Base-by-base conservation (phyloP, 768 basidiomycete genomes). In the Kwoniella pini region DNA sequence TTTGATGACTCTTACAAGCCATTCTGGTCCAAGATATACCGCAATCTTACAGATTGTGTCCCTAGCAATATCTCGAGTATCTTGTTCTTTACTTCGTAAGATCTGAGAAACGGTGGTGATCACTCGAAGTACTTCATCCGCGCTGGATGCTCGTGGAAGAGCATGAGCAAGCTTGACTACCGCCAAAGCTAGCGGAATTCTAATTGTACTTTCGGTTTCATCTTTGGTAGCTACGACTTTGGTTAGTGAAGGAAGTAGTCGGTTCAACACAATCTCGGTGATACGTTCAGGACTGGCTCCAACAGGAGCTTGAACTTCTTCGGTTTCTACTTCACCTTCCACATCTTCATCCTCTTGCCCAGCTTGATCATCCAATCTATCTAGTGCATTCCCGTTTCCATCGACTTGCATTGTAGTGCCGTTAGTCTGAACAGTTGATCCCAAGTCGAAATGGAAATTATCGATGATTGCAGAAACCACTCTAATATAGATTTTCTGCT, bases 31-130 rank as follows among this genome's bases (percentile, higher is more conserved):
- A 6, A 93, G 80, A 19, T 82, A 82, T 12, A 87, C 81, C 0
- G 85, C 85, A 45, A 97, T 91, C 48, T 88, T 88, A 71, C 86
- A 87, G 6, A 96, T 79, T 0, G 91, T 88, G 51, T 92, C 89
- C 13, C 91, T 84, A 5, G 87, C 85, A 36, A 94, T 82, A 69
- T 96, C 92, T 60, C 96, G 83, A 0, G 90, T 91, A 67, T 97
- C 93, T 73, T 94, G 91, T 13, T 92, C 92, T 67, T 85, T 88
- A 76, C 91, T 96, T n/a, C 91, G 88, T 39, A 99, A 82, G 36
- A 89, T 87, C 71, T 98, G 95, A 68, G 88, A 86, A 56, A 97
- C 84, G 22, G 88, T 85, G 1, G 91, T 97, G 61, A 98, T 73
- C 12, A 97, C 80, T 26, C 87, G 84, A 0, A 84, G 80, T 22